phyloP scores from a whole-genome alignment of 2,329 filamentous ascomycete species.

The Phoma herbarum region DNA sequence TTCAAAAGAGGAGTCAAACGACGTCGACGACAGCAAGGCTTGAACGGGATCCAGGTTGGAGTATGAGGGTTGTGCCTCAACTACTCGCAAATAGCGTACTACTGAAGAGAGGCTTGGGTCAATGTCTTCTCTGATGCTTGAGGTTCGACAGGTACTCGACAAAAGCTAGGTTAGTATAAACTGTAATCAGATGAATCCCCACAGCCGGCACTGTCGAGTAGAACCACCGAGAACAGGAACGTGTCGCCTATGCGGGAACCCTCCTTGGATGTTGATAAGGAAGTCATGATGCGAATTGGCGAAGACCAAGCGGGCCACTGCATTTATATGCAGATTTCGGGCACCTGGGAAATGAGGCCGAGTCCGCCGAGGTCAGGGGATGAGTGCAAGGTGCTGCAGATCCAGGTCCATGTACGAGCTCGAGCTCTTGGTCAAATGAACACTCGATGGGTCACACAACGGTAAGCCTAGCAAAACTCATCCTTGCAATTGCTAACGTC shows the following conservation, averaged over 20 bases:
- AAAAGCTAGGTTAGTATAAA: conserved; percentile 10
- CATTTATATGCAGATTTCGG: conserved; percentile 5
- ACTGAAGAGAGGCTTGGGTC: not conserved
- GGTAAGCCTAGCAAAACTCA: conserved; percentile 7
- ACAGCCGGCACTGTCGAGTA: not conserved
- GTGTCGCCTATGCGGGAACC: not conserved
- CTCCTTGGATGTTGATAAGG: not conserved
- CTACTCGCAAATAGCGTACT: not conserved
- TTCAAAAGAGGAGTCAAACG: not conserved
- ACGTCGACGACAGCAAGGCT: not conserved
- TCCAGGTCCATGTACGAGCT: conserved; percentile 6
- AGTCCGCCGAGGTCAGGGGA: conserved; percentile 16
- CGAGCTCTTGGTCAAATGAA: conserved; percentile 10
- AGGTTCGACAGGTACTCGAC: not conserved
- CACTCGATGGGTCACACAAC: conserved; percentile 7
- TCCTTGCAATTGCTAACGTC: conserved; percentile 8
- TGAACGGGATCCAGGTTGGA: not conserved
- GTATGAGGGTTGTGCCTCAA: not conserved
- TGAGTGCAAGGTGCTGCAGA: conserved; percentile 3
- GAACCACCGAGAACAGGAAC: not conserved
- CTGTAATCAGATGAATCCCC: conserved; percentile 4
- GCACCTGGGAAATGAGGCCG: conserved; percentile 11
- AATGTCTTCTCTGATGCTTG: not conserved
- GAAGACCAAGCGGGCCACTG: not conserved
- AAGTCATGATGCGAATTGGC: not conserved